A percentile compares a stretch with the other conserved stretches of the same genome.
These are phyloP conservation scores for Volvox carteri DNA, from an alignment of 163 green algal species.

Conservation along the genomic window DNA sequence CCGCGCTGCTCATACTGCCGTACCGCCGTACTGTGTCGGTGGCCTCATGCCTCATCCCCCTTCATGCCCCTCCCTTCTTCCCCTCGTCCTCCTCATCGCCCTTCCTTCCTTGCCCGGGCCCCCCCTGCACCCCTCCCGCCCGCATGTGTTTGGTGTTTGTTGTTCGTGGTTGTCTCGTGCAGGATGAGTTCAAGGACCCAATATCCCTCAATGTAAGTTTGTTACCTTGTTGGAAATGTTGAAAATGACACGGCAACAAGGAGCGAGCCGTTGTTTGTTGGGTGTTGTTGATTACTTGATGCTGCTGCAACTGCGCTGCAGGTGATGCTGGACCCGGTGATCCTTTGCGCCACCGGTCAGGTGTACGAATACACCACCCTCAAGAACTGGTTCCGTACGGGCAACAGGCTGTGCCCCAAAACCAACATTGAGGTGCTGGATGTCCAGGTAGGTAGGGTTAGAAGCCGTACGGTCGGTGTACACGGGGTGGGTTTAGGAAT, in stretches of 20 bases:
- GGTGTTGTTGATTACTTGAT: no score
- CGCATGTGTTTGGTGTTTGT: no score
- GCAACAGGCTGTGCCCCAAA: slow-evolving; percentile 67
- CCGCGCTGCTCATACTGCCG: no score
- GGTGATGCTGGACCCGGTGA: slow-evolving; percentile 70
- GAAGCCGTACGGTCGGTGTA: no score
- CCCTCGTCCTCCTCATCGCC: not conserved
- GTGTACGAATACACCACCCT: slow-evolving; percentile 63
- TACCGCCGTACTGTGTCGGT: no score
- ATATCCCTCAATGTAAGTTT: slow-evolving; percentile 47
- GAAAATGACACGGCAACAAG: no score
- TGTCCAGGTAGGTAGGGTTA: slow-evolving; percentile 49
- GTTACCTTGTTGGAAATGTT: no score
- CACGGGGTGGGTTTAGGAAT: no score
- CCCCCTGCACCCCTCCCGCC: not conserved
- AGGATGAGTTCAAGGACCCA: slow-evolving; percentile 55
- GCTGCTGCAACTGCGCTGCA: no score
- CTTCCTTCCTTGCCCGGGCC: not conserved
- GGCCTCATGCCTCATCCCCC: no score
- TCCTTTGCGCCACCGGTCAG: slow-evolving; percentile 72
- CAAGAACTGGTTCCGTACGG: slow-evolving; percentile 60
- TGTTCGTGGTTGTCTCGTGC: no score
- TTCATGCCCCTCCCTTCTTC: slow-evolving; percentile 11
- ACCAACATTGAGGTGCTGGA: slow-evolving; percentile 72
- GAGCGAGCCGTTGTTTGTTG: no score